Percentiles rank a stretch among this genome's conserved stretches.
phyloP scores from a whole-genome alignment of 1,284 basidiomycete genomes.

The Cryptococcus hybrid region DNA sequence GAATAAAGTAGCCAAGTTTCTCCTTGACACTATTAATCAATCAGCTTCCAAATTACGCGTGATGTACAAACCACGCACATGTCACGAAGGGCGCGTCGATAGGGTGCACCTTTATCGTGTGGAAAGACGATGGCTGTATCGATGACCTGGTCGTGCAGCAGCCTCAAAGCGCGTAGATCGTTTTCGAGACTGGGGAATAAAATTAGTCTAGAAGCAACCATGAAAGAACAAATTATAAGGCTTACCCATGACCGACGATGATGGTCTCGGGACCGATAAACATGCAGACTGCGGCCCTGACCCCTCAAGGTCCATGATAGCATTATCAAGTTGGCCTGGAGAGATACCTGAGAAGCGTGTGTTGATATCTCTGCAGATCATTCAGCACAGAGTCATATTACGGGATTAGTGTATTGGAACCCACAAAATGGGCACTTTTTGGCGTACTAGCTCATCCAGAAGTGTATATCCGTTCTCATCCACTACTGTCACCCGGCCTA shows the following conservation, averaged over 20 bases:
- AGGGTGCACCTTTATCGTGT: conserved; percentile 73
- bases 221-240: conserved; percentile 5
- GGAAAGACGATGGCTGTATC: conserved; percentile 83
- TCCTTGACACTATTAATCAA: conserved; percentile 62
- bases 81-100: conserved; percentile 70
- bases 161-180: conserved; percentile 79
- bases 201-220: neutral
- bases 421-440: conserved; percentile 75
- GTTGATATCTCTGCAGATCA: conserved; percentile 68
- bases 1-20: conserved; percentile 64
- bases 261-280: conserved; percentile 76
- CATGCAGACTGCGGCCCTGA: conserved; percentile 64
- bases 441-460: conserved; percentile 77
- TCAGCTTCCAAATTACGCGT: neutral
- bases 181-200: conserved; percentile 64
- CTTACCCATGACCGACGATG: conserved; percentile 63
- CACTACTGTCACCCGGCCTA: conserved; percentile 83
- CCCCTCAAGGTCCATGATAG: conserved; percentile 64
- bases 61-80: conserved; percentile 58
- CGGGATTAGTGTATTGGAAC: conserved; percentile 31
- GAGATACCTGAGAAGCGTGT: conserved; percentile 83
- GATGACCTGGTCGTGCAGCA: conserved; percentile 75
- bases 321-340: conserved; percentile 58
- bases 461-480: conserved; percentile 68
- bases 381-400: too few relatives aligned